These are phyloP conservation scores for Penicillium sp. DNA, from an alignment of 2,329 filamentous ascomycete species.

Conservation along the genomic window DNA sequence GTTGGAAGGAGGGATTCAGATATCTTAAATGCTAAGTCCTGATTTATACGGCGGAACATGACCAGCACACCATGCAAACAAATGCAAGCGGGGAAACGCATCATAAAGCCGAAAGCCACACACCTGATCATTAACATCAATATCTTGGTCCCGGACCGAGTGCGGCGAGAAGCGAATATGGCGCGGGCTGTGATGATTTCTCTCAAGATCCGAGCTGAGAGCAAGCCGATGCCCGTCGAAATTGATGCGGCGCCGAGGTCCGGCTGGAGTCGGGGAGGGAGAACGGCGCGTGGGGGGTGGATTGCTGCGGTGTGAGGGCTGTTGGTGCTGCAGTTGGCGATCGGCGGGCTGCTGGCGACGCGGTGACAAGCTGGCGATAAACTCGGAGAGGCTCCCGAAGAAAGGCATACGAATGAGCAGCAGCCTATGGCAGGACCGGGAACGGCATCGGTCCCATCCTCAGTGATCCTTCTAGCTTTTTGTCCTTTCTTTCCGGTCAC, in stretches of 20 bases:
- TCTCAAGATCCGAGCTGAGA: not conserved
- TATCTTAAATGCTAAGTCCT: not conserved
- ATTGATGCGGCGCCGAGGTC: not conserved
- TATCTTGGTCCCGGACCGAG: not conserved
- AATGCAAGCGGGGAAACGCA: not conserved
- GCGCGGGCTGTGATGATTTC: not conserved
- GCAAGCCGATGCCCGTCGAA: not conserved
- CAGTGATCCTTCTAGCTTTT: not conserved
- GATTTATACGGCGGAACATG: not conserved
- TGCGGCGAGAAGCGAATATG: not conserved
- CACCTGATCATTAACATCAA: conserved; percentile 1
- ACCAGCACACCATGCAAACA: not conserved
- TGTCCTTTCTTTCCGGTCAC: not conserved
- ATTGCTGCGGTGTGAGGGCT: not conserved
- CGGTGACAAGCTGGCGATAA: conserved; percentile 20
- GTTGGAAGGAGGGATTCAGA: not conserved
- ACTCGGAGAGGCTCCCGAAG: conserved; percentile 15
- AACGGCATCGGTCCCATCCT: conserved; percentile 10
- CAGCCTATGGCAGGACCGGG: conserved; percentile 10
- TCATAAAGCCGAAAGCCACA: not conserved
- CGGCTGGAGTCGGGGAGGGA: conserved; percentile 6
- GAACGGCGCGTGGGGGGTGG: conserved; percentile 1
- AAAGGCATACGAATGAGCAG: conserved; percentile 13
- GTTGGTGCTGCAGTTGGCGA: conserved; percentile 8
- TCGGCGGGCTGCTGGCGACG: conserved; percentile 17